Evolutionary conservation across 177 flowering plant species (phyloP).

Genomic region (Vitis hybrid): DNA sequence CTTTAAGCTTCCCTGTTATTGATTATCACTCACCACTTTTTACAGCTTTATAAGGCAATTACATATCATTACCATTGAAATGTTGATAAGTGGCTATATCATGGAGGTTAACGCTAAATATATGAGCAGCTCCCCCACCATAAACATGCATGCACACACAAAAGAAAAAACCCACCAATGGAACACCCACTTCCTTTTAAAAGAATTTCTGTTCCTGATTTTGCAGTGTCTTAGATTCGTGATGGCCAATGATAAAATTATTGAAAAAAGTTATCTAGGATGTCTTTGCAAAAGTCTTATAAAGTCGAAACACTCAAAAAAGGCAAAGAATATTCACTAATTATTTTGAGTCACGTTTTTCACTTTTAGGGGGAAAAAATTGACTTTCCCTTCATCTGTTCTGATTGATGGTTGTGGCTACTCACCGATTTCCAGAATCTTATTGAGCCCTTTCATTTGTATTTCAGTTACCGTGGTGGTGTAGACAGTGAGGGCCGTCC

Average conservation of each 20-base stretch:
- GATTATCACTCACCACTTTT: too few relatives aligned
- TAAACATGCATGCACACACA: too few relatives aligned
- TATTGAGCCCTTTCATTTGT: conserved; percentile 6
- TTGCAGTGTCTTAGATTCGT: too few relatives aligned
- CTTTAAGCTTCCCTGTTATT: too few relatives aligned
- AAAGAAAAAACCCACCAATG: too few relatives aligned
- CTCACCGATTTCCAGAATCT: neutral
- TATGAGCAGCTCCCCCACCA: too few relatives aligned
- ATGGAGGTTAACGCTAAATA: too few relatives aligned
- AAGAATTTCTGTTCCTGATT: too few relatives aligned
- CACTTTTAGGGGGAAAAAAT: neutral
- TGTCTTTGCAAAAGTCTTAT: conserved; percentile 3
- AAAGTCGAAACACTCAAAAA: neutral
- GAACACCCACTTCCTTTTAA: too few relatives aligned
- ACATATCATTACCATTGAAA: too few relatives aligned
- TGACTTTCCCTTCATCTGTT: neutral
- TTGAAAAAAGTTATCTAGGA: neutral
- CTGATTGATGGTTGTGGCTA: neutral
- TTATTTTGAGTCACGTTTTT: neutral
- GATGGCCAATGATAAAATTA: neutral
- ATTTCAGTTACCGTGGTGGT: conserved; percentile 92
- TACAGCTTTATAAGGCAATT: too few relatives aligned
- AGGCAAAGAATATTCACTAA: neutral
- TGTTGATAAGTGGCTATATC: too few relatives aligned
- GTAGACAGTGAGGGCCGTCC: conserved; percentile 97